Evolutionary conservation across 2,329 filamentous ascomycete genomes (phyloP).

Genomic region (Penicillium sp.): DNA sequence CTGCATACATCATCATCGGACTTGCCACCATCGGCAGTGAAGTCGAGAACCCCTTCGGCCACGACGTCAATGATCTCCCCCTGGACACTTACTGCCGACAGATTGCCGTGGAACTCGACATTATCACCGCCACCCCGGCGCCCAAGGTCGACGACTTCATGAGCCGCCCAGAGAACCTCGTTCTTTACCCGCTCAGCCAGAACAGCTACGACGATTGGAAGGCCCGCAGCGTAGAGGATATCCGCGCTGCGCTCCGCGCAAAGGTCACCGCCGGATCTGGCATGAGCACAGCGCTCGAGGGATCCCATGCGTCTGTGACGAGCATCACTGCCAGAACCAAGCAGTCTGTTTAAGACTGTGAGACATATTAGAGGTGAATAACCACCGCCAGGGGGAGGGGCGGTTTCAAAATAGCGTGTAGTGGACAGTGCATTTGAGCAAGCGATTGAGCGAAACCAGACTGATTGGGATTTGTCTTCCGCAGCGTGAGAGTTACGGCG

Average conservation of each 20-base stretch:
- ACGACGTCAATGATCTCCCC: slow-evolving; percentile 79
- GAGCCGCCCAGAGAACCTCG: slow-evolving; percentile 37
- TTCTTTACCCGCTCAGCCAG: slow-evolving; percentile 44
- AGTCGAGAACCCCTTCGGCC: slow-evolving; percentile 82
- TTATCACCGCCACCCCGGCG: slow-evolving; percentile 63
- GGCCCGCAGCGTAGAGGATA: slow-evolving; percentile 49
- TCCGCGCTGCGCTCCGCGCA: slow-evolving; percentile 44
- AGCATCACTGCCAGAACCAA: slow-evolving; percentile 20
- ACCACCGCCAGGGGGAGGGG: too few relatives aligned
- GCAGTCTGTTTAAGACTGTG: slow-evolving; percentile 19
- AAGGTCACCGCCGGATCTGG: slow-evolving; percentile 32
- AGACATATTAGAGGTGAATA: neutral
- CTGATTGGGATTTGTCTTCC: slow-evolving; percentile 17
- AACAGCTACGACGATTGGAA: slow-evolving; percentile 54
- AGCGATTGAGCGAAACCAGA: slow-evolving; percentile 13
- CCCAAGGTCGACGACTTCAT: slow-evolving; percentile 55
- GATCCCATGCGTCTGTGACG: slow-evolving; percentile 25
- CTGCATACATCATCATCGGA: slow-evolving; percentile 80
- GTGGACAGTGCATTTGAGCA: slow-evolving; percentile 7
- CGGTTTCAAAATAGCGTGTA: neutral
- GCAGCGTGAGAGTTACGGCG: slow-evolving; percentile 31
- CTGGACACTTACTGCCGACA: slow-evolving; percentile 76
- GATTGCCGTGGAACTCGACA: slow-evolving; percentile 71
- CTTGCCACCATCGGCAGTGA: slow-evolving; percentile 75
- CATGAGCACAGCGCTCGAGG: slow-evolving; percentile 9